Base-by-base conservation (phyloP, 345 rosid genomes). In the Lepidium sativum region DNA sequence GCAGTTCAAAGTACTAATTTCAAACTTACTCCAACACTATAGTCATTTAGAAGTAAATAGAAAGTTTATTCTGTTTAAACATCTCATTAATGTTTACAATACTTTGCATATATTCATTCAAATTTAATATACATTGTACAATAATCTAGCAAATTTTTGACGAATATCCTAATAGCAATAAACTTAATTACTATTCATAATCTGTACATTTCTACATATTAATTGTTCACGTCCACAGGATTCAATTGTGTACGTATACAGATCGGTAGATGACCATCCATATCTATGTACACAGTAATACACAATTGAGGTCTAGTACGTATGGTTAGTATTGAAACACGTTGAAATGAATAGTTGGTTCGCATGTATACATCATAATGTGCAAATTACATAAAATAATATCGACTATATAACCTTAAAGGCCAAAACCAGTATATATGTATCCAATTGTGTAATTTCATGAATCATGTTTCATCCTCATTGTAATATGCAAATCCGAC, bases 401-500 rank as follows among this genome's bases (percentile, higher is more conserved):
- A 25, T 58, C 49, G 34, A 17, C n/a, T 20, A 9, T 7, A 49
- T 4, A 12, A 40, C 2, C 5, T 32, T 18, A 11, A 31, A 6
- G 14, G 16, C 35, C 70, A 23, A 14, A 42, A 42, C 13, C 23
- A 54, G 12, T 11, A 39, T 29, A 27, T 38, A 2, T 39, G 4
- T 16, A 64, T 29, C 9, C 17, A 17, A 13, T 25, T 38, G 15
- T 11, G 14, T 34, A 51, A 6, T 29, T 43, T 33, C 62, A 21
- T 9, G 61, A 41, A 25, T n/a, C 14, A 35, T 34, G 61, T 53
- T 37, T 42, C 10, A 32, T 42, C 43, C 10, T 41, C 53, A 34
- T 54, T 27, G 44, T 43, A 43, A 43, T 43, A 25, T 66, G 70
- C 70, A 66, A 43, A 54, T 35, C 38, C 55, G 63, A 55, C 55